phyloP scores from a whole-genome alignment of 1,139 yeast species.

The Martiniozyma asiatica region DNA sequence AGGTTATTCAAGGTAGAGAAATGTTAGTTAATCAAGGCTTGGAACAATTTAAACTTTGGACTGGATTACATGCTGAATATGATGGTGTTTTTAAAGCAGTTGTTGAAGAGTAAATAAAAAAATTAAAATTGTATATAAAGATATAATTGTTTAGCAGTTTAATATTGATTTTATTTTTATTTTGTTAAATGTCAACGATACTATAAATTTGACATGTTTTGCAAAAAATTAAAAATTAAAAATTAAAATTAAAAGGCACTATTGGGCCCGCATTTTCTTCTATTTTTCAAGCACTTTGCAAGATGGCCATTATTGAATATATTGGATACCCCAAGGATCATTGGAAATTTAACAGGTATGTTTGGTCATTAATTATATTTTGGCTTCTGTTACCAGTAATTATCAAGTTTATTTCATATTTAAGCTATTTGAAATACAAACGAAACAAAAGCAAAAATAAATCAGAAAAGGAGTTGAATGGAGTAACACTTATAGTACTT shows the following conservation, averaged over 20 bases:
- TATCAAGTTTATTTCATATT: conserved; percentile 3
- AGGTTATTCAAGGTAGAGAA: conserved; percentile 72
- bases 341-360: conserved; percentile 14
- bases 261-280: no score
- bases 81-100: conserved; percentile 51
- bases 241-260: no score
- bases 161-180: no score
- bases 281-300: no score
- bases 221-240: no score
- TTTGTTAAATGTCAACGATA: no score
- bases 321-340: conserved; percentile 15
- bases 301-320: conserved; percentile 18
- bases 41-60: conserved; percentile 73
- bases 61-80: conserved; percentile 45
- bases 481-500: conserved; percentile 67
- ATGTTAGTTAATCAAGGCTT: conserved; percentile 91
- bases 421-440: conserved; percentile 23
- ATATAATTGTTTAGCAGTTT: no score
- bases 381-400: conserved; percentile 26
- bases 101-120: conserved; percentile 13
- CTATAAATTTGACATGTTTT: no score
- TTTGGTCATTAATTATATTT: conserved; percentile 23
- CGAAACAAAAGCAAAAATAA: conserved; percentile 16
- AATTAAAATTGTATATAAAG: no score
- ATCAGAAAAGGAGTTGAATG: conserved; percentile 9